Conservation (phyloP, 441 rosid species). For the Adansonia madagascariensis region DNA sequence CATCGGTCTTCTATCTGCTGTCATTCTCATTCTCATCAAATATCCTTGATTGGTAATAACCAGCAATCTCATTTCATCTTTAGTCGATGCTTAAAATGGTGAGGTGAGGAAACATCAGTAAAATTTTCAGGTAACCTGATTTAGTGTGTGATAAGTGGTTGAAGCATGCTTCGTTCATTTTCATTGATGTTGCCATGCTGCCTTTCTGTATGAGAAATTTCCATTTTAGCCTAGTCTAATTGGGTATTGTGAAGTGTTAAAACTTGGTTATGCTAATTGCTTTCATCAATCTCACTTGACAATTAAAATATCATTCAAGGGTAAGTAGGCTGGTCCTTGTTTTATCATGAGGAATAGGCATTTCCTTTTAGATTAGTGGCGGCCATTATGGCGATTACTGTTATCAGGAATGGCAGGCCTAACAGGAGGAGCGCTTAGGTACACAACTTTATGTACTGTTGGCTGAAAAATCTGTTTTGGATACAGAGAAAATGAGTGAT, state of each 20-base stretch:
- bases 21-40: background rate
- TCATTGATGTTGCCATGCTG: background rate
- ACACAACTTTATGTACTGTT: background rate
- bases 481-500: conserved; percentile 5
- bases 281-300: background rate
- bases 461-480: background rate
- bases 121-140: background rate
- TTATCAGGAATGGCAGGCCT: background rate
- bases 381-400: background rate
- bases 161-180: background rate
- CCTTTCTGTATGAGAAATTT: background rate
- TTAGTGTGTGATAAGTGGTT: background rate
- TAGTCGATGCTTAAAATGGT: background rate
- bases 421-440: background rate
- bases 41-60: background rate
- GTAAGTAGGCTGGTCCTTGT: background rate
- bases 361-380: background rate
- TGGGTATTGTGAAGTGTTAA: background rate
- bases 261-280: background rate
- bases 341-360: background rate
- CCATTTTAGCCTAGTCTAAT: background rate
- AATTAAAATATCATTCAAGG: background rate
- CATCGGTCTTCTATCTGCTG: background rate
- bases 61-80: background rate
- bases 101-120: background rate